Evolutionary conservation across 345 rosid genomes (phyloP), one percentile per base, ranked within the genome.

Genomic region (Microthlaspi erraticum): DNA sequence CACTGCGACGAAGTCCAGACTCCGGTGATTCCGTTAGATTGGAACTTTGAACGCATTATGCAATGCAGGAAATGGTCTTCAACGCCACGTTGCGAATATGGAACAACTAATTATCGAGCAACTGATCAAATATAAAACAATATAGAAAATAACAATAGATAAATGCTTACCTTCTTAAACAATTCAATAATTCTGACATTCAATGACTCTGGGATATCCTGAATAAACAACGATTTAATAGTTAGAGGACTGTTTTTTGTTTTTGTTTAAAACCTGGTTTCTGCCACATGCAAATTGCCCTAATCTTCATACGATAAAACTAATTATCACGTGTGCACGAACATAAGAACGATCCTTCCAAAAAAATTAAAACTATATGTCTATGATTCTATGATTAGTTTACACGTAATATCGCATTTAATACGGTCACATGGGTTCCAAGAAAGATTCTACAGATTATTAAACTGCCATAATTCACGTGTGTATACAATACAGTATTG

Each of bases 271-370:
- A 34, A 17, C 58, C 18, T 46, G 23, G 10, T 46, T 20, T 45
- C 57, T 36, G 17, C 12, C 36, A 46, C 71, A 43, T 68, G 63
- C 62, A 68, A 20, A 44, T 33, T 68, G 2, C 64, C 46, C 20
- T n/a, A 34, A 41, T 66, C 36, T 19, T 19, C 46, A 45, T 34
- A 8, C 11, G 10, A 18, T 55, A 12, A 33, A 44, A 44, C 55
- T 68, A 68, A 56, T 56, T 32, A 68, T 68, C 74, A 70, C 50
- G 45, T 71, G 53, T 51, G 61, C 75, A 60, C 61, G 61, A 51
- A 51, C 16, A 50, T 48, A 10, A 50, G 66, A 70, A 49, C 39
- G 14, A 49, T 39, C 17, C 2, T 45, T 17, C 10, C 42, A 5
- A 29, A 0, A 5, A 51, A 19, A 20, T 55, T 19, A 55, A 55